These are phyloP conservation scores for Aspergillus conjunctus DNA, from an alignment of 495 filamentous ascomycete species.

Conservation along the genomic window DNA sequence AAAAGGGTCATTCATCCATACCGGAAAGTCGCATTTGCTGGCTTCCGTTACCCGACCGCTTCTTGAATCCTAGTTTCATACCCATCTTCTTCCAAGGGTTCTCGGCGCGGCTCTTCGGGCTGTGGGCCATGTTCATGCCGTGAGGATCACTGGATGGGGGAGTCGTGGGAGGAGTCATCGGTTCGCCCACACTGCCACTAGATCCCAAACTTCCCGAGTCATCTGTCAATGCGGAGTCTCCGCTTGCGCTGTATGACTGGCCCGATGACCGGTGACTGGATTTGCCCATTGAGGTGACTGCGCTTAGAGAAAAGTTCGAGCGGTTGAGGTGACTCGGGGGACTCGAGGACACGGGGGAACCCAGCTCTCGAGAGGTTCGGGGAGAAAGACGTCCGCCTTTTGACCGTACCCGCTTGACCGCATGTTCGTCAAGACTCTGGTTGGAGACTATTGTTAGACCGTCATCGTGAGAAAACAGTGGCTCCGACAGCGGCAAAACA, in stretches of 20 bases:
- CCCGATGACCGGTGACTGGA: conserved; percentile 38
- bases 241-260: conserved; percentile 38
- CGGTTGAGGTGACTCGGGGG: conserved; percentile 30
- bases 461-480: conserved; percentile 37
- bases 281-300: conserved; percentile 38
- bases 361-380: conserved; percentile 45
- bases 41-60: conserved; percentile 47
- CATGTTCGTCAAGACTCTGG: conserved; percentile 35
- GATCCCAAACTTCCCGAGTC: conserved; percentile 50
- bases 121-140: conserved; percentile 46
- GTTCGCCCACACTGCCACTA: conserved; percentile 57
- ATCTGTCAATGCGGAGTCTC: conserved; percentile 51
- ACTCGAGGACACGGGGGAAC: conserved; percentile 27
- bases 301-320: conserved; percentile 39
- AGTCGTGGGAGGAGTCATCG: conserved; percentile 88
- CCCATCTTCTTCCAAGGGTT: conserved; percentile 85
- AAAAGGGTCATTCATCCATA: conserved; percentile 34
- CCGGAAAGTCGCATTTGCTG: conserved; percentile 41
- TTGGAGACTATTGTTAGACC: conserved; percentile 38
- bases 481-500: conserved; percentile 35
- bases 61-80: conserved; percentile 71
- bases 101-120: conserved; percentile 56
- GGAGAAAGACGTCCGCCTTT: conserved; percentile 47
- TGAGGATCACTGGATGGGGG: conserved; percentile 68
- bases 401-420: conserved; percentile 37